Base-by-base conservation (phyloP, 2,329 filamentous ascomycete genomes). In the Alternaria brassicicola region DNA sequence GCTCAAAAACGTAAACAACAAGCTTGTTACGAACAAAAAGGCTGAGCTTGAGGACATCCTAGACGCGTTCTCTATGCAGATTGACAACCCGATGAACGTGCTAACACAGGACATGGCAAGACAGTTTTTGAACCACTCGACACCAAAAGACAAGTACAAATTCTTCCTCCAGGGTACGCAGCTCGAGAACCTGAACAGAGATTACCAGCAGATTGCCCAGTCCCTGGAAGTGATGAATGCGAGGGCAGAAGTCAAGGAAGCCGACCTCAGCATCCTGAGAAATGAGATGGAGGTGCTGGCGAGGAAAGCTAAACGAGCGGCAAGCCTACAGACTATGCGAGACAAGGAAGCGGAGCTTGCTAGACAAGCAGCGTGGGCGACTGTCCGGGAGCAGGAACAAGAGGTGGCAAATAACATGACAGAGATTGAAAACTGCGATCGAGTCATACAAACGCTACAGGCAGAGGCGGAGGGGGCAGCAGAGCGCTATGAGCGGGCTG, bases 91-190 rank as follows among this genome's bases (percentile, higher is more conserved):
- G 0, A 89, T 99, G 81, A 98, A 96, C 59, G 91, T 98, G 6
- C 83, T 99, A 17, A 97, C 93, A 0, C 95, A 99, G 76, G 95
- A 99, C 74, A 93, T 93, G 77, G 95, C 95, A 10, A 88, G 95
- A 10, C 91, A 96, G 57, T 99, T 99, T 69, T 84, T 99, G 41
- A 96, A 94, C 71, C 86, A 89, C 33, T 94, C 95, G 12, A 90
- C 88, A 2, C 86, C 93, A 0, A 81, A 86, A 3, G 88, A 94
- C 59, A 99, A 99, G 75, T 99, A 98, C 82, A 95, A 92, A 66
- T 97, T 97, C 71, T 99, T 99, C 73, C 86, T 97, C 59, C 92
- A 93, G 68, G 95, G 95, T 25, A 96, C 97, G 0, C 93, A 98
- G 69, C 85, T 99, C 1, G 92, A 98, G 74, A 89, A 94, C 67